These are phyloP conservation scores for Verbascum thapsus DNA, from an alignment of 257 asterid genomes.

Conservation along the genomic window DNA sequence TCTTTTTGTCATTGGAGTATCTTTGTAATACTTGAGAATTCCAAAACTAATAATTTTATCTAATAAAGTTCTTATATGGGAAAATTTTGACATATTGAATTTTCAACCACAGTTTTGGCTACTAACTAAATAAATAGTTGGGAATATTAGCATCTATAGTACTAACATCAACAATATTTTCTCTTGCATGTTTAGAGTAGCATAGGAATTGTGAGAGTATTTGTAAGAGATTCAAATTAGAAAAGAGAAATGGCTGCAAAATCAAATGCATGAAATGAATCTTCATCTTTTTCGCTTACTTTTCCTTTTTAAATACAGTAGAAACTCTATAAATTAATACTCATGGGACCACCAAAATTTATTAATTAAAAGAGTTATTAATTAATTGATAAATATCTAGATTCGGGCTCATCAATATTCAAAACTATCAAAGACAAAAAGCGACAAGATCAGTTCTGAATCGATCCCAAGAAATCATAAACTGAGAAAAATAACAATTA, in stretches of 20 bases:
- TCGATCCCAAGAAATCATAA: conserved; percentile 1
- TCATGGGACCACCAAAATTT: too few relatives aligned
- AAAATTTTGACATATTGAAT: too few relatives aligned
- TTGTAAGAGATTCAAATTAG: conserved; percentile 11
- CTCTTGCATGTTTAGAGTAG: background rate
- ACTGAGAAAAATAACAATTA: background rate
- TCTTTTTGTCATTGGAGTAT: background rate
- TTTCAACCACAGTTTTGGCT: too few relatives aligned
- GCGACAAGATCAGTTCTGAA: background rate
- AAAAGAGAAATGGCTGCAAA: background rate
- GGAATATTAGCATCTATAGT: conserved; percentile 7
- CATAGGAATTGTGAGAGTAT: background rate
- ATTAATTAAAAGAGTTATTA: too few relatives aligned
- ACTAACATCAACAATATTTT: background rate
- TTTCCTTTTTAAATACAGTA: too few relatives aligned
- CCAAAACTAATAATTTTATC: too few relatives aligned
- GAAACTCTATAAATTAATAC: too few relatives aligned
- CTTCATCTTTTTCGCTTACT: background rate
- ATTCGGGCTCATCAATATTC: background rate
- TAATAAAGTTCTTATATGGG: too few relatives aligned
- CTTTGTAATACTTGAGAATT: too few relatives aligned
- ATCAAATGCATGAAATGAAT: background rate
- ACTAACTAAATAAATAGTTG: background rate
- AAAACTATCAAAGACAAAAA: background rate
- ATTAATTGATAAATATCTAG: too few relatives aligned